Base-by-base conservation (phyloP, 164 flowering plant species). In the Magnolia kwangsiensis region DNA sequence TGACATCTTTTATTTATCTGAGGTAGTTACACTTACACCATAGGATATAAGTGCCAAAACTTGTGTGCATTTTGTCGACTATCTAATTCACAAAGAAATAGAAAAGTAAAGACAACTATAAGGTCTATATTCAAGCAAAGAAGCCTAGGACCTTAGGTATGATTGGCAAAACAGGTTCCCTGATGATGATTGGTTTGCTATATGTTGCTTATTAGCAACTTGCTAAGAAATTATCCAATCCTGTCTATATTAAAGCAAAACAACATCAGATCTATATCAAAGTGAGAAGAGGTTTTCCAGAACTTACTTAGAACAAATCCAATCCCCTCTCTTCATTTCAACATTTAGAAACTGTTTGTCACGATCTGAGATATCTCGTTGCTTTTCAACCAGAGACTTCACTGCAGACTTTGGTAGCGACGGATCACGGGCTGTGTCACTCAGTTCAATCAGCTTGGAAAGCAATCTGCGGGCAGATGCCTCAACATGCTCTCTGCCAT, bases 251-350 rank as follows among this genome's bases (percentile, higher is more conserved):
- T 11, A 16, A 55, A 55, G 61, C 61, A 16, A 55, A 55, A 9
- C 4, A 4, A 55, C 19, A 27, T 67, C 24, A 37, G 45, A 50
- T n/a, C 29, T n/a, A 45, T 70, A 70, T 50, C 51, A 37, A 37
- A 23, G 63, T 4, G 24, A 64, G 63, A 8, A 63, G 50, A 8
- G 18, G 50, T 19, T 45, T 65, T 31, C 3, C 18, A 27, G 45
- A 11, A 89, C 96, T 87, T 86, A 90, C 96, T 82, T 84, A 73
- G 90, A 78, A 77, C 97, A 94, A 78, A 87, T 87, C 97, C 98
- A 94, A 82, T 94, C 97, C 79, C 96, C 95, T 79, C 80, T 80
- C 81, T 88, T 90, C 91, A 90, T 88, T 78, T 90, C 92, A 75
- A 81, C 82, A 80, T 86, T 76, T 70, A 71, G 82, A 69, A 74